Percentiles rank a stretch among this genome's conserved stretches.
Evolutionary conservation across 2,329 filamentous ascomycete genomes (phyloP).

Genomic region (Tolypocladium guangdongense): DNA sequence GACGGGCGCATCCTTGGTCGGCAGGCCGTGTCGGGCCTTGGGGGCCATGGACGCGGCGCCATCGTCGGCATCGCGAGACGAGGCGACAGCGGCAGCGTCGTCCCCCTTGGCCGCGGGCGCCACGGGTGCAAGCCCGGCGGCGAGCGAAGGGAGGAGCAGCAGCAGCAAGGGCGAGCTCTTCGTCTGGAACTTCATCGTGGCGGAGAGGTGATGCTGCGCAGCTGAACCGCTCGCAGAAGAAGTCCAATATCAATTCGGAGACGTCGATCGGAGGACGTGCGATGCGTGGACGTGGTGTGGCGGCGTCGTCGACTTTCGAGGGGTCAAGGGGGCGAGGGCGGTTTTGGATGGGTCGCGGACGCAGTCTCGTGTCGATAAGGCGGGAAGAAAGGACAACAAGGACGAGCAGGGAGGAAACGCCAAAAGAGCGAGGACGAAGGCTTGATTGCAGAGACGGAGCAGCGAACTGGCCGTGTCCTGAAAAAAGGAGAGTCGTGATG

Average conservation of each 20-base stretch:
- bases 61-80: slow-evolving; percentile 15
- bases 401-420: not conserved
- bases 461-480: not conserved
- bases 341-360: not conserved
- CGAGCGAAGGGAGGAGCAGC: slow-evolving; percentile 47
- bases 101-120: slow-evolving; percentile 10
- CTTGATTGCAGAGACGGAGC: not conserved
- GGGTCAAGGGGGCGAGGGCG: not conserved
- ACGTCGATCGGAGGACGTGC: not conserved
- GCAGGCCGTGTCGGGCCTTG: slow-evolving; percentile 25
- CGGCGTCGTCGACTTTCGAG: not conserved
- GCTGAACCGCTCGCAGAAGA: not conserved
- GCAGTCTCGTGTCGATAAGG: slow-evolving; percentile 2
- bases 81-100: slow-evolving; percentile 10
- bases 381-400: not conserved
- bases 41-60: slow-evolving; percentile 12
- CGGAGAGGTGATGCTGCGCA: not conserved
- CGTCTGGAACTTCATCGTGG: slow-evolving; percentile 49
- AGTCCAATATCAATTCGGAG: not conserved
- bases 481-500: not conserved
- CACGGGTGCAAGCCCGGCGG: slow-evolving; percentile 28
- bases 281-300: not conserved
- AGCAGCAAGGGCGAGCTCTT: slow-evolving; percentile 45
- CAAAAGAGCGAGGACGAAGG: not conserved
- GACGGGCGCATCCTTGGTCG: slow-evolving; percentile 70